Evolutionary conservation across 1,284 basidiomycete species (phyloP), one percentile per base, ranked within the genome.

Genomic region (Marasmius tenuissimus): DNA sequence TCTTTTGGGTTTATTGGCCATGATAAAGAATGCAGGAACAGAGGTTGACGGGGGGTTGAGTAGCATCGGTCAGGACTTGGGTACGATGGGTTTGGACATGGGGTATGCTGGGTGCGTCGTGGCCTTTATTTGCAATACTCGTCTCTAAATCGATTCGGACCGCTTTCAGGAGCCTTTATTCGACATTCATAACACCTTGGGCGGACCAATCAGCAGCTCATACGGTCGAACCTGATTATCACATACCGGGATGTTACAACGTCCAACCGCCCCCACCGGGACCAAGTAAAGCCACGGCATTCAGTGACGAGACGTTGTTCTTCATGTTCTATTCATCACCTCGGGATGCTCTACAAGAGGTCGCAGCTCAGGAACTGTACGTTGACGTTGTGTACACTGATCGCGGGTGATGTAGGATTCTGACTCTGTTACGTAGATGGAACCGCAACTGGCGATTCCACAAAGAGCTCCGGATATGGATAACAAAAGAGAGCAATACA

Each of bases 291-390:
- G 91, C 93, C 37, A 83, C 85, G 9, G 90, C 91, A 65, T 98
- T 99, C 75, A 92, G 91, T 72, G 97, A 99, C 76, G 97, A 99
- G 79, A 98, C 97, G 34, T 78, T 99, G 42, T 98, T 99, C 79
- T 98, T 95, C 84, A 97, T 98, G 87, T 99, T 99, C 81, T 99
- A 99, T 79, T 91, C 94, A 63, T 91, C 89, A 75, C 95, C 97
- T 60, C 82, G 94, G 70, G 97, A 99, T 77, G 88, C 92, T 37
- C 80, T 98, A 65, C 97, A 99, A 75, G 96, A 98, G 77, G 87
- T 96, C 54, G 97, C 97, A 12, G 95, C 96, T 49, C 92, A 94
- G 74, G 97, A 98, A 81, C 82, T 99, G 91, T 96, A 76, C 74
- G 92, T 86, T 39, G 39, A 12, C 27, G 37, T 45, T 57, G 55